Percentiles rank a stretch among this genome's conserved stretches.
Evolutionary conservation across 129 eudicot genomes (phyloP).

Genomic region (Logfia minima): DNA sequence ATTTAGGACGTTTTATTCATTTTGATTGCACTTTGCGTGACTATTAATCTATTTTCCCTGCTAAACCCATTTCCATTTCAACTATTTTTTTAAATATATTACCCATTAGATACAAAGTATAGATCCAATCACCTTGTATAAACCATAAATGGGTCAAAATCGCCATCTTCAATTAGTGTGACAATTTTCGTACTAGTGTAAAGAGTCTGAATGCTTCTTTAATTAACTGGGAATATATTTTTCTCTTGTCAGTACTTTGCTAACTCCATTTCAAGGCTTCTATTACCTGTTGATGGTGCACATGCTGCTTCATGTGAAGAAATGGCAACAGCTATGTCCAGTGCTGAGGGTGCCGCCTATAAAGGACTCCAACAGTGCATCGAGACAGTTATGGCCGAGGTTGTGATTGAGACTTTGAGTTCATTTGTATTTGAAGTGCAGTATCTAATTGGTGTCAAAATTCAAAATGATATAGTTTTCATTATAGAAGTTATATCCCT

Average conservation of each 20-base stretch:
- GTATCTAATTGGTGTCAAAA: neutral
- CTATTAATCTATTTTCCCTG: neutral
- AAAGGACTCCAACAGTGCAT: slow-evolving; percentile 99
- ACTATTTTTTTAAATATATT: neutral
- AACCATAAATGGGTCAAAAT: neutral
- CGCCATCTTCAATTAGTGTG: neutral
- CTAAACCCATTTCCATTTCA: neutral
- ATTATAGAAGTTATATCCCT: neutral
- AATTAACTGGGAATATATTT: slow-evolving; percentile 14
- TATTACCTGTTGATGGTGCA: slow-evolving; percentile 96
- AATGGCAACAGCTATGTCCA: slow-evolving; percentile 94
- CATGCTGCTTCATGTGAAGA: slow-evolving; percentile 98
- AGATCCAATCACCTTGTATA: neutral
- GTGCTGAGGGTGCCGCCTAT: slow-evolving; percentile 93
- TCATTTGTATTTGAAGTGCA: slow-evolving; percentile 6
- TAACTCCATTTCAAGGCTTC: slow-evolving; percentile 82
- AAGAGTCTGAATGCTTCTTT: slow-evolving; percentile 12
- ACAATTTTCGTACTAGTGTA: slow-evolving; percentile 13
- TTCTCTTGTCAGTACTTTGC: slow-evolving; percentile 74
- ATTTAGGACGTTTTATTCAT: neutral
- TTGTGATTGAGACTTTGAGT: slow-evolving; percentile 32
- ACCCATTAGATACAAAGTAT: neutral
- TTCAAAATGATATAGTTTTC: neutral
- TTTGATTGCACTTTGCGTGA: neutral
- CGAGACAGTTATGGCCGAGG: slow-evolving; percentile 99